Evolutionary conservation across 2,329 filamentous ascomycete species (phyloP).

Genomic region (Bertia moriformis): DNA sequence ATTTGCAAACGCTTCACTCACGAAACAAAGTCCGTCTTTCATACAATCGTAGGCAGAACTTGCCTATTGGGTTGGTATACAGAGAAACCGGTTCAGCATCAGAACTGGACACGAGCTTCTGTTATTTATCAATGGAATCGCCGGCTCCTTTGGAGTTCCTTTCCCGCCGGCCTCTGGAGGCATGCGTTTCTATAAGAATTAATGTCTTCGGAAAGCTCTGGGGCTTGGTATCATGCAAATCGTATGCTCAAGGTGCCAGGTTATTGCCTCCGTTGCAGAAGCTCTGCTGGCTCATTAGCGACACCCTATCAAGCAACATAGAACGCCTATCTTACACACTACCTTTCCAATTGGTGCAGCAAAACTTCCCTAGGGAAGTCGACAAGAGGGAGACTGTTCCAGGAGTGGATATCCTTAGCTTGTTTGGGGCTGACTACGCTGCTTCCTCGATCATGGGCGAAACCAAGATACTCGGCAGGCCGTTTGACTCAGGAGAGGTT

Average conservation of each 20-base stretch:
- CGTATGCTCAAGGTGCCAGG: conserved; percentile 66
- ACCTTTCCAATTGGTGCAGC: conserved; percentile 62
- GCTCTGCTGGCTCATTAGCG: conserved; percentile 78
- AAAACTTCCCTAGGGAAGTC: conserved; percentile 80
- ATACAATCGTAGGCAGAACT: conserved; percentile 71
- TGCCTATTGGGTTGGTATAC: conserved; percentile 70
- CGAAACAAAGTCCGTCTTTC: conserved; percentile 78
- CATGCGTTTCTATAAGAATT: conserved; percentile 88
- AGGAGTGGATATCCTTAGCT: conserved; percentile 67
- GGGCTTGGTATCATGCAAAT: conserved; percentile 78
- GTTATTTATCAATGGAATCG: conserved; percentile 1
- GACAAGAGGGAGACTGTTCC: conserved; percentile 68
- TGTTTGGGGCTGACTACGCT: conserved; percentile 81
- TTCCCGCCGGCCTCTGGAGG: conserved; percentile 14
- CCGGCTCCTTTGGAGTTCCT: background rate
- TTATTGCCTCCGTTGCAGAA: conserved; percentile 83
- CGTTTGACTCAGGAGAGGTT: conserved; percentile 68
- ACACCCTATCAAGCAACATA: conserved; percentile 75
- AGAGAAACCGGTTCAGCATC: conserved; percentile 53
- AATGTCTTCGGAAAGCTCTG: conserved; percentile 75
- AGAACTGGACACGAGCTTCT: background rate
- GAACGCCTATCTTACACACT: conserved; percentile 78
- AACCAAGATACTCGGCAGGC: conserved; percentile 66
- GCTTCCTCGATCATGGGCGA: conserved; percentile 75
- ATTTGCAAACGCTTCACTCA: conserved; percentile 78